A percentile compares a stretch with the other conserved stretches of the same genome.
phyloP scores from a whole-genome alignment of 1,284 basidiomycete genomes.

The Lignosus rhinocerotis region DNA sequence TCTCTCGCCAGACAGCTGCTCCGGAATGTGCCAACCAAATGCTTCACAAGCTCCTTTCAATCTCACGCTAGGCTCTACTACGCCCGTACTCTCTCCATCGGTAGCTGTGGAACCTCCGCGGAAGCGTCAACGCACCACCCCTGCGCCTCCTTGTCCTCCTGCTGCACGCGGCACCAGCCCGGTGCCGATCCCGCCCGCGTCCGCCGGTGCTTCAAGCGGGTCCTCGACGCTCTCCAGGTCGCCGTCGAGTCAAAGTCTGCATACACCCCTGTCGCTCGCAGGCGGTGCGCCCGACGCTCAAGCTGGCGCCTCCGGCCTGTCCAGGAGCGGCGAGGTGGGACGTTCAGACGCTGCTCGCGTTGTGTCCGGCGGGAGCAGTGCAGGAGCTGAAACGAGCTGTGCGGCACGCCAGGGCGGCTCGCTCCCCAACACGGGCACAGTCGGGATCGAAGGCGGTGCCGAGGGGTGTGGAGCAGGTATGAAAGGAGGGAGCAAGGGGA shows the following conservation, averaged over 20 bases:
- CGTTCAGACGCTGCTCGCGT: neutral
- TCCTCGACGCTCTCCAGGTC: neutral
- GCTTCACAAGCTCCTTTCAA: neutral
- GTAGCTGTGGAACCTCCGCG: constrained; percentile 12
- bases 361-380: neutral
- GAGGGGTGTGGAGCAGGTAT: constrained; percentile 3
- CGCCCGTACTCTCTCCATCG: neutral
- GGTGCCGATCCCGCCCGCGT: neutral
- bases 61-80: neutral
- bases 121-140: constrained; percentile 21
- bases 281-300: neutral
- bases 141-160: neutral
- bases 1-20: neutral
- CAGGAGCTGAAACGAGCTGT: constrained; percentile 1
- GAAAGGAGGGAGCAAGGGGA: constrained; percentile 11
- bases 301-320: neutral
- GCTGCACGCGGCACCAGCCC: neutral
- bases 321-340: neutral
- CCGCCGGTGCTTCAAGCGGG: neutral
- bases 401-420: constrained; percentile 9
- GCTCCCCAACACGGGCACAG: neutral
- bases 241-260: neutral
- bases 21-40: constrained; percentile 1
- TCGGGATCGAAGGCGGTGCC: constrained; percentile 10
- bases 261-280: neutral